Percentiles rank a stretch among this genome's conserved stretches.
Evolutionary conservation across 164 flowering plant genomes (phyloP).

Genomic region (Dillenia suffruticosa): DNA sequence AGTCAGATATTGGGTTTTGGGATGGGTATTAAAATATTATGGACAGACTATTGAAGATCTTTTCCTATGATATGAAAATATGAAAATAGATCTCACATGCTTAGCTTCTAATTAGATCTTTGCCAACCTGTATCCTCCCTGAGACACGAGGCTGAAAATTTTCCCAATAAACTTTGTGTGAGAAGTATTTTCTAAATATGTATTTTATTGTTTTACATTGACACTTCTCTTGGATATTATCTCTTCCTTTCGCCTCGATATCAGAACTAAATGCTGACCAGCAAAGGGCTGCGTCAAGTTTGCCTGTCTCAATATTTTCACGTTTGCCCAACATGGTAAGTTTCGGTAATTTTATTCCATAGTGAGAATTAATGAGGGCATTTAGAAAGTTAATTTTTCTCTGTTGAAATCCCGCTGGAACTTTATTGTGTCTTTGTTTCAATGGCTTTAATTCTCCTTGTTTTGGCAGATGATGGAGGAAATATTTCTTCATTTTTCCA

Average conservation of each 20-base stretch:
- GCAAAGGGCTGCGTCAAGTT: slow-evolving; percentile 84
- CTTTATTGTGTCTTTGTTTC: neutral
- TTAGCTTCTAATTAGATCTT: too few species aligned
- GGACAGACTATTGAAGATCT: too few species aligned
- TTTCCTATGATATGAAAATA: too few species aligned
- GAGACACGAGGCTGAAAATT: too few species aligned
- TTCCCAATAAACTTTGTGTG: too few species aligned
- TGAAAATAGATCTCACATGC: too few species aligned
- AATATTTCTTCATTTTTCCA: slow-evolving; percentile 73
- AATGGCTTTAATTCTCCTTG: neutral
- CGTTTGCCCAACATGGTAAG: slow-evolving; percentile 94
- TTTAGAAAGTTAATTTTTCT: neutral
- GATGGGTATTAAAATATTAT: too few species aligned
- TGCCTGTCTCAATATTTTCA: slow-evolving; percentile 85
- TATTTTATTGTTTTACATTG: too few species aligned
- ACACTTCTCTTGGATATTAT: too few species aligned
- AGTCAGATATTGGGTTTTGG: too few species aligned
- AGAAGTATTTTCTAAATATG: too few species aligned
- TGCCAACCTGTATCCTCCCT: too few species aligned
- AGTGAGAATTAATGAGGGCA: neutral
- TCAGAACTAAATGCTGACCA: slow-evolving; percentile 83
- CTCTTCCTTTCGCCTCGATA: neutral
- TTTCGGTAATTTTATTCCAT: slow-evolving; percentile 6
- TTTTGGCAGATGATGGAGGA: slow-evolving; percentile 91
- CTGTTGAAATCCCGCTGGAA: neutral